phyloP scores from a whole-genome alignment of 345 rosid genomes.

The Pistacia atlantica region DNA sequence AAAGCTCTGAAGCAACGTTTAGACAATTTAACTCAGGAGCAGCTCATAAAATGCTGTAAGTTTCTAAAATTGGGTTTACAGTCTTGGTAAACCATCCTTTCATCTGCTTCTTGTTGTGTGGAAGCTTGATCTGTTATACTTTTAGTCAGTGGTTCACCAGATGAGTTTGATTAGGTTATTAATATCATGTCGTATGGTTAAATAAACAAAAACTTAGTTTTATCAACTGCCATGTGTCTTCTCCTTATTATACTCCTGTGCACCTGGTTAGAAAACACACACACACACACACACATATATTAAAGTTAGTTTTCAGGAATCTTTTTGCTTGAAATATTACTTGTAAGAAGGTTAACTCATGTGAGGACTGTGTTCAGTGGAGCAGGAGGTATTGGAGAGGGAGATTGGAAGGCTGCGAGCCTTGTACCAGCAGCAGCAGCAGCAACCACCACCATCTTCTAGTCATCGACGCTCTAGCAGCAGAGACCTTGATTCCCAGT shows the following conservation, averaged over 20 bases:
- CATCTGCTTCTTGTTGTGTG: conserved; percentile 15
- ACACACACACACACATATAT: too few relatives aligned
- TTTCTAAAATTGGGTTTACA: conserved; percentile 13
- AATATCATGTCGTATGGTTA: neutral
- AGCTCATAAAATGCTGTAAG: conserved; percentile 79
- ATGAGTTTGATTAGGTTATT: conserved; percentile 4
- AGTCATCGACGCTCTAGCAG: conserved; percentile 67
- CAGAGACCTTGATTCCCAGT: conserved; percentile 90
- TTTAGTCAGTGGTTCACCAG: neutral
- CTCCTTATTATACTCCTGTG: neutral
- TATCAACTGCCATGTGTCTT: neutral
- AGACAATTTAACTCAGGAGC: conserved; percentile 81
- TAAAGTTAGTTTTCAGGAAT: neutral
- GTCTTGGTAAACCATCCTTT: neutral
- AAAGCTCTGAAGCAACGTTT: conserved; percentile 83
- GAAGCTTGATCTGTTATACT: conserved; percentile 3
- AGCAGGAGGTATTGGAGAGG: conserved; percentile 94
- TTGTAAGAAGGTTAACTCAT: conserved; percentile 13
- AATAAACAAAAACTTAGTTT: too few relatives aligned
- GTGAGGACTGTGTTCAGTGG: conserved; percentile 58
- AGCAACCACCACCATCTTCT: conserved; percentile 59
- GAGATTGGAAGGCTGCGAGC: conserved; percentile 82
- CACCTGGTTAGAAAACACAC: neutral
- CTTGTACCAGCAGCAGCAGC: conserved; percentile 70
- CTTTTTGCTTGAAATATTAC: neutral